phyloP scores from a whole-genome alignment of 495 filamentous ascomycete genomes.

The Penicillium antarcticum region DNA sequence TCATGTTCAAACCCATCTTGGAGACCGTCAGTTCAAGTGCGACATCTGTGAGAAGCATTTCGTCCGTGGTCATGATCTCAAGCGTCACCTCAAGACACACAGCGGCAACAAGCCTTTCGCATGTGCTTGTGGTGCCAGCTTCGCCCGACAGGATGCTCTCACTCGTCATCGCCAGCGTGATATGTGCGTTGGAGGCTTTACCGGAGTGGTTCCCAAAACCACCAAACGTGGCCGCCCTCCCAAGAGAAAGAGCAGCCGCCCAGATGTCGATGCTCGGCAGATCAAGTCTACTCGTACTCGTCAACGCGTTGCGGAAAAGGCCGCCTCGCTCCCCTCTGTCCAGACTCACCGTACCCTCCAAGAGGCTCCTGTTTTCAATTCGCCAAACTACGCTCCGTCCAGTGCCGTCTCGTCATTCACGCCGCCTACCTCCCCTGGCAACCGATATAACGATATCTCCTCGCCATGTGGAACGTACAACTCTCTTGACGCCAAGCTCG shows the following conservation, averaged over 20 bases:
- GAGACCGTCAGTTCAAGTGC: constrained; percentile 89
- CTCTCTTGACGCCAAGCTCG: constrained; percentile 42
- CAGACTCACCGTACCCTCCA: constrained; percentile 12
- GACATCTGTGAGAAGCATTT: constrained; percentile 89
- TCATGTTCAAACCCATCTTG: constrained; percentile 95
- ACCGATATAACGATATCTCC: constrained; percentile 40
- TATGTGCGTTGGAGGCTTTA: constrained; percentile 90
- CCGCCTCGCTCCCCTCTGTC: constrained; percentile 29
- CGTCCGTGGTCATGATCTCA: constrained; percentile 93
- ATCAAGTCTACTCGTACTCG: constrained; percentile 57
- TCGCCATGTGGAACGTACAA: constrained; percentile 44
- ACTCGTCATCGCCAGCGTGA: constrained; percentile 91
- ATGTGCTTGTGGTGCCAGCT: constrained; percentile 85
- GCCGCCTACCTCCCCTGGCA: constrained; percentile 46
- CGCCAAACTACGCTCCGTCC: constrained; percentile 41
- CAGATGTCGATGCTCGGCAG: constrained; percentile 62
- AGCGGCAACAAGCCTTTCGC: constrained; percentile 88
- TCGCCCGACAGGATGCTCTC: constrained; percentile 90
- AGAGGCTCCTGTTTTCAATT: constrained; percentile 36
- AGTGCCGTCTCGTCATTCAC: constrained; percentile 43
- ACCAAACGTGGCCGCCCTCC: constrained; percentile 62
- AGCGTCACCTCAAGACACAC: constrained; percentile 95
- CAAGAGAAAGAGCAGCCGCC: constrained; percentile 60
- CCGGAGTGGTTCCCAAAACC: constrained; percentile 70
- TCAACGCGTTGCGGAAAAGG: constrained; percentile 42